These are phyloP conservation scores for Kalanchoe fedtschenkoi DNA, from an alignment of 164 flowering plant genomes.

Conservation along the genomic window DNA sequence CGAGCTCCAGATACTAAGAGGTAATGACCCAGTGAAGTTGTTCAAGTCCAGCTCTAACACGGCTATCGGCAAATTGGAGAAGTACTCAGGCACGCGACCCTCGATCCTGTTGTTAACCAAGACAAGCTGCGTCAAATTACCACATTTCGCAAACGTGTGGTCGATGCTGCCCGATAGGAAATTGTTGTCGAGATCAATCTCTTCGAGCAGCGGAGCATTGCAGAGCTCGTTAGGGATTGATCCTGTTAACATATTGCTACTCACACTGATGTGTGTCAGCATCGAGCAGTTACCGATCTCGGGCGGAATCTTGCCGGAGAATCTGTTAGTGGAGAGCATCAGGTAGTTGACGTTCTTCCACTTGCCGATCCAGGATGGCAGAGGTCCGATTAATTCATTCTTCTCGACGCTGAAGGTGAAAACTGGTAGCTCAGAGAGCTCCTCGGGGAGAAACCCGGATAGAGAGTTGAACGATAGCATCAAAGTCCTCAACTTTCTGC, in stretches of 20 bases:
- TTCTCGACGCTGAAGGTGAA: constrained; percentile 49
- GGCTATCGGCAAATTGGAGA: constrained; percentile 53
- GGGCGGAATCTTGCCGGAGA: constrained; percentile 47
- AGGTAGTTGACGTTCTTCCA: constrained; percentile 44
- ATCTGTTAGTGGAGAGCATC: constrained; percentile 42
- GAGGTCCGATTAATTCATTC: constrained; percentile 52
- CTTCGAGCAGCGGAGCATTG: constrained; percentile 32
- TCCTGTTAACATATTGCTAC: constrained; percentile 44
- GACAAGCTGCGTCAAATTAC: constrained; percentile 45
- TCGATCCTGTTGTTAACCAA: constrained; percentile 38
- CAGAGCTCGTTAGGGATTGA: constrained; percentile 53
- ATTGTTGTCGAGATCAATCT: constrained; percentile 56
- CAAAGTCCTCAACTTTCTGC: constrained; percentile 36
- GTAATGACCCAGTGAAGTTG: constrained; percentile 53
- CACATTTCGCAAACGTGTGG: constrained; percentile 34
- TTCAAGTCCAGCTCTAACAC: constrained; percentile 56
- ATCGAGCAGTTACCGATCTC: constrained; percentile 59
- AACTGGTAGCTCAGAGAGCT: constrained; percentile 38
- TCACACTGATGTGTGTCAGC: constrained; percentile 40
- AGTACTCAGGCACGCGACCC: constrained; percentile 52
- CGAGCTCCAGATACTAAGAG: constrained; percentile 41
- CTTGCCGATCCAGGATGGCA: constrained; percentile 66
- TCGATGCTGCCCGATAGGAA: constrained; percentile 41
- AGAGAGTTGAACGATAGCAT: constrained; percentile 61
- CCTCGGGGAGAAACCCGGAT: constrained; percentile 50